phyloP scores from a whole-genome alignment of 768 basidiomycete genomes.

The Cytidiella melzeri region DNA sequence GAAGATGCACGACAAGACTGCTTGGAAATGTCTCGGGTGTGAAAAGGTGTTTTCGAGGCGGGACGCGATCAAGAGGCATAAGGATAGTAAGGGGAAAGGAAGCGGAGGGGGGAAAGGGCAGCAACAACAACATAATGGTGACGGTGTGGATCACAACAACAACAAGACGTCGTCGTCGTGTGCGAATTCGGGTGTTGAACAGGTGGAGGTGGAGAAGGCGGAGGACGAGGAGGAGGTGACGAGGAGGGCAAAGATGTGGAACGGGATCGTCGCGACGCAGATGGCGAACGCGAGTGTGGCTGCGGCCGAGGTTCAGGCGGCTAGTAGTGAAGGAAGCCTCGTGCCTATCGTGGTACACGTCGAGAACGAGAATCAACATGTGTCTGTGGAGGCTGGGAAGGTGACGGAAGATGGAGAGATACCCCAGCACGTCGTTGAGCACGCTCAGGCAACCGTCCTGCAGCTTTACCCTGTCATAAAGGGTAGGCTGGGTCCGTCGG shows the following conservation, averaged over 20 bases:
- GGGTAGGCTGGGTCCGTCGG: slow-evolving; percentile 11
- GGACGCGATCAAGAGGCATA: slow-evolving; percentile 76
- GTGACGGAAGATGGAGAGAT: slow-evolving; percentile 17
- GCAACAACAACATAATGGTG: neutral
- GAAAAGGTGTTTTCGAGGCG: slow-evolving; percentile 69
- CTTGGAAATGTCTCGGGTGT: slow-evolving; percentile 71
- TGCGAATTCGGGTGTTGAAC: slow-evolving; percentile 44
- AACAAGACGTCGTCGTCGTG: slow-evolving; percentile 34
- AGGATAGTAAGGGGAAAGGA: slow-evolving; percentile 52
- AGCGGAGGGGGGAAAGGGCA: slow-evolving; percentile 21
- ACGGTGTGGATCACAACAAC: slow-evolving; percentile 26
- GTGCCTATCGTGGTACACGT: neutral
- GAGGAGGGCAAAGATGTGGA: slow-evolving; percentile 64
- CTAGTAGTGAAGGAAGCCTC: slow-evolving; percentile 6
- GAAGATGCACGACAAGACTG: slow-evolving; percentile 64
- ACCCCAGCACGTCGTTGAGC: slow-evolving; percentile 8
- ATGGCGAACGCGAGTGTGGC: slow-evolving; percentile 7
- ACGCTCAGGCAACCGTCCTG: slow-evolving; percentile 6
- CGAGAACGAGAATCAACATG: neutral
- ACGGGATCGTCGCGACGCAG: slow-evolving; percentile 43
- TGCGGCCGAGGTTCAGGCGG: slow-evolving; percentile 2
- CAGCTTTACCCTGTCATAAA: slow-evolving; percentile 11
- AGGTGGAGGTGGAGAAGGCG: slow-evolving; percentile 51
- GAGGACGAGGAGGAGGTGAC: slow-evolving; percentile 33
- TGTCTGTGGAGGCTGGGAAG: neutral